These are phyloP conservation scores for Botrytis fabae DNA, from an alignment of 2,329 filamentous ascomycete species.

Conservation along the genomic window DNA sequence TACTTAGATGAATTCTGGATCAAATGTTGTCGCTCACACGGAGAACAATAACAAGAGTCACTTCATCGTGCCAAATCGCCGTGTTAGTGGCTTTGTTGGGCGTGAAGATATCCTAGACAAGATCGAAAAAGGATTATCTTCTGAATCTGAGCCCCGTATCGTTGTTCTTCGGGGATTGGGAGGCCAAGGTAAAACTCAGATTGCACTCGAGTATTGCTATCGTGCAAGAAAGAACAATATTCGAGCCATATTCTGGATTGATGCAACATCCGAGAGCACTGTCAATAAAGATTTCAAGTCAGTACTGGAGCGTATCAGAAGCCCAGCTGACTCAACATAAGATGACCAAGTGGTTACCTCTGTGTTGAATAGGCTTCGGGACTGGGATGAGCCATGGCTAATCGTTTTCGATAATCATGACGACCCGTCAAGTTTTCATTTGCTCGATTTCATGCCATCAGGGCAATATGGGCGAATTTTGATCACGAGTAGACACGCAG, in stretches of 20 bases:
- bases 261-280: slow-evolving; percentile 27
- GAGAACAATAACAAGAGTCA: background rate
- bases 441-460: slow-evolving; percentile 27
- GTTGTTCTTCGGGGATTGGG: slow-evolving; percentile 31
- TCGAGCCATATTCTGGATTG: slow-evolving; percentile 29
- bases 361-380: slow-evolving; percentile 21
- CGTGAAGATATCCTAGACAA: slow-evolving; percentile 27
- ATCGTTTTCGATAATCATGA: slow-evolving; percentile 37
- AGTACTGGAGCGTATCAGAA: slow-evolving; percentile 25
- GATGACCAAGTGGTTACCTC: slow-evolving; percentile 15
- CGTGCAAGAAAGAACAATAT: slow-evolving; percentile 23
- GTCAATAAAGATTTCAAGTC: slow-evolving; percentile 27
- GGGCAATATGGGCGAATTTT: slow-evolving; percentile 26
- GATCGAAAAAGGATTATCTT: slow-evolving; percentile 25
- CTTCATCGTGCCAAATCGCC: slow-evolving; percentile 26
- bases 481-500: slow-evolving; percentile 30
- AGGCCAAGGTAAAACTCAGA: slow-evolving; percentile 35
- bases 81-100: slow-evolving; percentile 28
- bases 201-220: slow-evolving; percentile 31
- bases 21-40: too few relatives aligned
- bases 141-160: slow-evolving; percentile 17
- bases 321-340: background rate
- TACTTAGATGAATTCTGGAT: background rate
- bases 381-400: slow-evolving; percentile 28
- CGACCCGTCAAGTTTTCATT: slow-evolving; percentile 26